A percentile compares a stretch with the other conserved stretches of the same genome.
Conservation (phyloP, 1,284 basidiomycete genomes). For the Grifola frondosa region DNA sequence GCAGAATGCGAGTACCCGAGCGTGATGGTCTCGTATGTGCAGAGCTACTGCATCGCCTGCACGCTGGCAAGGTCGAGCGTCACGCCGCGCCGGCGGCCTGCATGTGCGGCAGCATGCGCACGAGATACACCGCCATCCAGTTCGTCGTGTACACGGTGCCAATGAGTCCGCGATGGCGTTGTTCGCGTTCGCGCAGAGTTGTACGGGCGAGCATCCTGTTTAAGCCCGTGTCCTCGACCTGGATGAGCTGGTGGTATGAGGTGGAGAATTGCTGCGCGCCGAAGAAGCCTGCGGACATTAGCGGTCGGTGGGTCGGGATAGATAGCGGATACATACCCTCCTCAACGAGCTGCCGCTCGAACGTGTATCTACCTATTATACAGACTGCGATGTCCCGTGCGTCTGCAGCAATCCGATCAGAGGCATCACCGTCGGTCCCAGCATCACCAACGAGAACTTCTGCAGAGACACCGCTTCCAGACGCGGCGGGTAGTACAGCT, state of each 20-base stretch:
- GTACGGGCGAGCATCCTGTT: constrained; percentile 63
- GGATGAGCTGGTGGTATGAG: constrained; percentile 50
- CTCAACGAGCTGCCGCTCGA: too few species aligned
- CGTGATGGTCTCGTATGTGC: constrained; percentile 67
- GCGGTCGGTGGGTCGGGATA: too few species aligned
- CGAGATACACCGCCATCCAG: constrained; percentile 58
- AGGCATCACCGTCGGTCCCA: too few species aligned
- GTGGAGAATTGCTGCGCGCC: constrained; percentile 48
- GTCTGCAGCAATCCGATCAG: too few species aligned
- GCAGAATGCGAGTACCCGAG: constrained; percentile 59
- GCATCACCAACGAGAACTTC: too few species aligned
- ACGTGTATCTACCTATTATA: too few species aligned
- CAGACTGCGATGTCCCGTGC: too few species aligned
- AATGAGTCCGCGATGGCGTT: constrained; percentile 34
- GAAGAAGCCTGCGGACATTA: constrained; percentile 64
- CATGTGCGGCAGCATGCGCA: constrained; percentile 48
- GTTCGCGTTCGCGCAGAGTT: constrained; percentile 42
- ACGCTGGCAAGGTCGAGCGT: constrained; percentile 49
- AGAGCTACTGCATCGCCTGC: constrained; percentile 48
- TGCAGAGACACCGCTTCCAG: too few species aligned
- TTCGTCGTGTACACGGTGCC: constrained; percentile 31
- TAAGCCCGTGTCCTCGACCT: constrained; percentile 48
- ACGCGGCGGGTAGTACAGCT: too few species aligned
- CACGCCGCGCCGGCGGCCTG: constrained; percentile 46
- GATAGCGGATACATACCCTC: too few species aligned